Base-by-base conservation (phyloP, 208 protist genomes). In the Crithidia expoeki region DNA sequence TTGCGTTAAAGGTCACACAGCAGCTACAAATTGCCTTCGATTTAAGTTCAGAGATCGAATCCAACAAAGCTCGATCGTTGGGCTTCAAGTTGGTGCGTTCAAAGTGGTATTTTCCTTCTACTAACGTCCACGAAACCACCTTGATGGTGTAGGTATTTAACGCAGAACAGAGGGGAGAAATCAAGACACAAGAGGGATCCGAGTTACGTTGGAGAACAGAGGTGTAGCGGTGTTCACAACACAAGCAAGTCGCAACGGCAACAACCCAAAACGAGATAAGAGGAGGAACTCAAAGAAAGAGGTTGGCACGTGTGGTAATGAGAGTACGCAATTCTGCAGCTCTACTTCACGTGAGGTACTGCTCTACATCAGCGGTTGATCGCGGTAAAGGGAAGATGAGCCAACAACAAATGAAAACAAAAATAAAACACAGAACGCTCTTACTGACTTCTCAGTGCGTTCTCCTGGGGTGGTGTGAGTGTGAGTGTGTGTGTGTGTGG, bases 321-420 rank as follows among this genome's bases (percentile, higher is more conserved):
- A 47, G 12, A 47, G 42, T 47, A 47, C 42, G 42, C 42, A 17
- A 47, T 47, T 47, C 42, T 47, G n/a, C 42, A 47, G 42, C n/a
- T 4, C 16, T 9, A n/a, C 5, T n/a, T 47, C 42, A 47, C 42
- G 42, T 47, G 14, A 21, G 5, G 5, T 17, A 17, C 9, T 47
- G 42, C n/a, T 47, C 42, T 47, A 47, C 42, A 47, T 47, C 16
- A 9, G 42, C 3, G 42, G n/a, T n/a, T 33, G 21, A 47, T 21
- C 42, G 42, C 42, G 42, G 42, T 17, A 17, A 47, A 47, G 9
- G 42, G 2, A 47, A n/a, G n/a, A 47, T 9, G 42, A 47, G n/a
- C 12, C 12, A n/a, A 47, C 12, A 47, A 47, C 9, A n/a, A 47
- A n/a, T 17, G 12, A 40, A 40, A 14, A 12, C 12, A 53, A 53